Base-by-base conservation (phyloP, 345 rosid species). In the Eucalyptus erythrocorys region DNA sequence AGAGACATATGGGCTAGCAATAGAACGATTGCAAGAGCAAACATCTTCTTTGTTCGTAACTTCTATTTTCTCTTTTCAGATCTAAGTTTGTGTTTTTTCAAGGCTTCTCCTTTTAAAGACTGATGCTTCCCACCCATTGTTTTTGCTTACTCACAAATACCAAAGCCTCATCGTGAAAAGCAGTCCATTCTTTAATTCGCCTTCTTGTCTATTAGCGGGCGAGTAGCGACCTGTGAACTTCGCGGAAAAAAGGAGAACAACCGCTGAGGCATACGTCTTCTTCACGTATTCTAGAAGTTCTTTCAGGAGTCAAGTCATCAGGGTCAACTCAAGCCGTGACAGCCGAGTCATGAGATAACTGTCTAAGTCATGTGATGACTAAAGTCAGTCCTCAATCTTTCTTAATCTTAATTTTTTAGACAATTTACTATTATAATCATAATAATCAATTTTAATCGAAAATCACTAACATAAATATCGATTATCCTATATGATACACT, bases 401-500 rank as follows among this genome's bases (percentile, higher is more conserved):
- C 27, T 55, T 24, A 55, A 24, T 55, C 0, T 55, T 55, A 55
- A 22, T 9, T 9, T 8, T 55, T 55, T 9, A 1, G 61, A 55
- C 30, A 22, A 55, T 4, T 24, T 0, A 3, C 61, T 24, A 55
- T 55, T 55, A 55, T 22, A 55, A 24, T 55, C 13, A 55, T 24
- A 22, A 22, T 55, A 24, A 55, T 10, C 3, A 9, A 55, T 55
- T 55, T 55, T 24, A 24, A 24, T 8, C 3, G 1, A 0, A 55
- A 24, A 4, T 55, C 1, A 8, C 13, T 55, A 24, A 55, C 1
- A 10, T 55, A 22, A 22, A 24, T 1, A 22, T 7, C 1, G 11
- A 22, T 53, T 22, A 21, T 53, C 59, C 2, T 53, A 7, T 8
- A 17, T 22, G 5, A 53, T 22, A 22, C 27, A 21, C 11, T 4